phyloP scores from a whole-genome alignment of 176 grass and related monocot genomes.

The Bonia amplexicaulis region DNA sequence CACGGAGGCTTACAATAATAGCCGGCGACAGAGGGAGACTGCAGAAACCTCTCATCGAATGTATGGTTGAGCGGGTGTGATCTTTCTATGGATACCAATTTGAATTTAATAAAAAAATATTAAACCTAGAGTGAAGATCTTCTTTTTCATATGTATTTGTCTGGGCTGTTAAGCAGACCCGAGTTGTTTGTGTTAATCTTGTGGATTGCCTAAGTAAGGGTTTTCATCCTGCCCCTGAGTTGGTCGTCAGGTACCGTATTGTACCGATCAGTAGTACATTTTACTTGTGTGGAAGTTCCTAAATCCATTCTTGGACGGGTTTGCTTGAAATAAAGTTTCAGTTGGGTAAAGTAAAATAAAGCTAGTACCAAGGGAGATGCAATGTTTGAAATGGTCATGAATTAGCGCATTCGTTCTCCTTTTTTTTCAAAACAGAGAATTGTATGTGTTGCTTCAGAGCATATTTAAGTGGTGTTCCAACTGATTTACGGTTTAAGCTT shows the following conservation, averaged over 20 bases:
- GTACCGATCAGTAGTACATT: not conserved
- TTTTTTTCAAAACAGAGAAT: not conserved
- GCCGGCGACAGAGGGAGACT: conserved; percentile 23
- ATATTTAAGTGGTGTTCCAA: not conserved
- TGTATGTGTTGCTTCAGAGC: not conserved
- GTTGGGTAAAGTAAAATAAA: not conserved
- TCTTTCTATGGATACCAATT: not conserved
- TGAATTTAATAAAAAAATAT: not conserved
- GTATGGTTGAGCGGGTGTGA: conserved; percentile 35
- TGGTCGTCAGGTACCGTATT: not conserved
- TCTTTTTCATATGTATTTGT: conserved; percentile 6
- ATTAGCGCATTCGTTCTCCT: not conserved
- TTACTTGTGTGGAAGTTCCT: not conserved
- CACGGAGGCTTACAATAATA: conserved; percentile 67
- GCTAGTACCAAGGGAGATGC: not conserved
- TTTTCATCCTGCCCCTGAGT: not conserved
- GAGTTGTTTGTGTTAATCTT: not conserved
- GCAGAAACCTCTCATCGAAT: conserved; percentile 34
- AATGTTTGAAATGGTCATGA: not conserved
- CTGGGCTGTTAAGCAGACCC: not conserved
- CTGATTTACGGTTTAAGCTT: too few relatives aligned
- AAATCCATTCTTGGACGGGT: not conserved
- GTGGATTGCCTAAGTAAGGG: not conserved
- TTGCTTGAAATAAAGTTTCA: conserved; percentile 33
- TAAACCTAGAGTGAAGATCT: not conserved